phyloP scores from a whole-genome alignment of 352 stramenopile genomes.

The Phytophthora pluvialis region DNA sequence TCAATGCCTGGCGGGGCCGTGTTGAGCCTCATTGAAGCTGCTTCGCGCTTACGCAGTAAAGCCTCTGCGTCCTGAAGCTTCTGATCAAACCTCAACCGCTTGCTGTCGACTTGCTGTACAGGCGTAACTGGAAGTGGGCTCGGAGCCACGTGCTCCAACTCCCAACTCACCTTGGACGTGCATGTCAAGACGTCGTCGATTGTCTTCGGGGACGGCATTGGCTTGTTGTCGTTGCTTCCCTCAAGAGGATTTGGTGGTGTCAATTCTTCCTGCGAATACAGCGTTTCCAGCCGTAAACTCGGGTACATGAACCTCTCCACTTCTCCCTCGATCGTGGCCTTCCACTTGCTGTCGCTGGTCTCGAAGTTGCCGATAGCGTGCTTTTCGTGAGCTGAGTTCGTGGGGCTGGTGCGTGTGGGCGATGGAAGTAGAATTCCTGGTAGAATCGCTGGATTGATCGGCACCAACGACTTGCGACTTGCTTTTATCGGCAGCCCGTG shows the following conservation, averaged over 20 bases:
- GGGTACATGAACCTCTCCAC: conserved; percentile 83
- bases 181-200: conserved; percentile 46
- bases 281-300: conserved; percentile 57
- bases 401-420: neutral
- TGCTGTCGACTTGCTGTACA: conserved; percentile 35
- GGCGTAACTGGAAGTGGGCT: conserved; percentile 32
- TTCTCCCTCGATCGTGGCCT: conserved; percentile 60
- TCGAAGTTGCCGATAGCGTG: conserved; percentile 59
- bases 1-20: neutral
- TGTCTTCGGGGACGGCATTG: conserved; percentile 39
- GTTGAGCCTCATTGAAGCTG: conserved; percentile 18
- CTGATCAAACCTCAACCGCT: conserved; percentile 52
- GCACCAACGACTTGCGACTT: conserved; percentile 15
- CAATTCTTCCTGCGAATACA: conserved; percentile 39
- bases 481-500: conserved; percentile 4
- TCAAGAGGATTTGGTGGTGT: neutral
- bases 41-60: conserved; percentile 54
- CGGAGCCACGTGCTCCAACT: conserved; percentile 47
- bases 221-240: neutral
- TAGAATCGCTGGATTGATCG: conserved; percentile 14
- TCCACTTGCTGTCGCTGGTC: conserved; percentile 65
- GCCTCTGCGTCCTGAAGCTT: conserved; percentile 67
- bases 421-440: neutral
- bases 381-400: conserved; percentile 9
- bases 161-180: conserved; percentile 59